Percentiles rank a stretch among this genome's conserved stretches.
Conservation (phyloP, 176 grass and related monocot genomes). For the Eremochloa ophiuroides region DNA sequence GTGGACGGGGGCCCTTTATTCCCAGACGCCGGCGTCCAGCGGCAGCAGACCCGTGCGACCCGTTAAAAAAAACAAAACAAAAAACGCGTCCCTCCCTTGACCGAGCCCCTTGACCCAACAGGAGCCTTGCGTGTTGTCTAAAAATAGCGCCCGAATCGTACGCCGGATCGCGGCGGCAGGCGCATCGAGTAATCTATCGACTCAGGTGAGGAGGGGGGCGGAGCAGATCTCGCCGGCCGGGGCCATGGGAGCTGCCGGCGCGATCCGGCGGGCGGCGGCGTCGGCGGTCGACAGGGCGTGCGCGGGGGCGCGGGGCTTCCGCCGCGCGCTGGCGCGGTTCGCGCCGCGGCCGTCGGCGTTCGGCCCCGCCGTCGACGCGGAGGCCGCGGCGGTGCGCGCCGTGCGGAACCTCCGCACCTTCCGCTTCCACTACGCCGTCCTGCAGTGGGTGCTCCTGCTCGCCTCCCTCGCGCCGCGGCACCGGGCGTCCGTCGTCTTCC, state of each 20-base stretch:
- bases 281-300: slow-evolving; percentile 45
- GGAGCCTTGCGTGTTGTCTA: neutral
- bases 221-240: slow-evolving; percentile 21
- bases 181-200: slow-evolving; percentile 8
- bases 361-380: slow-evolving; percentile 48
- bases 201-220: neutral
- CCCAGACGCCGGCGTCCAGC: neutral
- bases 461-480: slow-evolving; percentile 57
- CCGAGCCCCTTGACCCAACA: neutral
- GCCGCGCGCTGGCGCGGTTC: slow-evolving; percentile 60
- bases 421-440: slow-evolving; percentile 60
- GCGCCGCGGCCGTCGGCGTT: slow-evolving; percentile 59
- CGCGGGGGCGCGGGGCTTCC: slow-evolving; percentile 32
- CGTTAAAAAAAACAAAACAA: neutral
- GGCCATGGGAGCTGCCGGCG: slow-evolving; percentile 31
- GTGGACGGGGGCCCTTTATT: neutral
- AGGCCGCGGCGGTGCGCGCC: slow-evolving; percentile 70
- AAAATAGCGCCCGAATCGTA: neutral
- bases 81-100: neutral
- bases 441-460: slow-evolving; percentile 72
- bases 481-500: slow-evolving; percentile 65
- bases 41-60: neutral
- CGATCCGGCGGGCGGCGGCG: slow-evolving; percentile 54
- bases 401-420: slow-evolving; percentile 73
- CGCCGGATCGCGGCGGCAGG: slow-evolving; percentile 1